Evolutionary conservation across 2,329 filamentous ascomycete genomes (phyloP).

Genomic region (Pestalotiopsis sp.): DNA sequence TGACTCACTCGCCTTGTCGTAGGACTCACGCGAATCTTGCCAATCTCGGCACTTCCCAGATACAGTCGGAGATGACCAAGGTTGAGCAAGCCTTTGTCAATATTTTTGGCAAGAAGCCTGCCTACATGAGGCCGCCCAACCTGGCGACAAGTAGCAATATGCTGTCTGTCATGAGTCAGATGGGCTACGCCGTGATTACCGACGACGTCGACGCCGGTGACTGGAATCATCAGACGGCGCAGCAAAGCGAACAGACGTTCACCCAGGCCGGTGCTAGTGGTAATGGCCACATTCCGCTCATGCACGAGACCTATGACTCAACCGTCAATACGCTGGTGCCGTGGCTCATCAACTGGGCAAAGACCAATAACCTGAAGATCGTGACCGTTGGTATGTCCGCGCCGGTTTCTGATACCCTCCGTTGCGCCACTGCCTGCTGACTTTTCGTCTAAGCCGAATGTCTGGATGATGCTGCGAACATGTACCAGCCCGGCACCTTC

Average conservation of each 20-base stretch:
- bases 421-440: not conserved
- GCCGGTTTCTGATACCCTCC: not conserved
- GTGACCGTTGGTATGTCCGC: conserved; percentile 50
- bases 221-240: conserved; percentile 56
- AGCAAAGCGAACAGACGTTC: conserved; percentile 57
- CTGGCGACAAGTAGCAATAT: conserved; percentile 48
- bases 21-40: conserved; percentile 51
- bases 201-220: conserved; percentile 65
- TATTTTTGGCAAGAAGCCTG: conserved; percentile 50
- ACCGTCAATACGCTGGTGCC: conserved; percentile 52
- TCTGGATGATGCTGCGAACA: conserved; percentile 40
- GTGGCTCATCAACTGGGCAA: conserved; percentile 54
- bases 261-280: conserved; percentile 42
- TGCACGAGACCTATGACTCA: conserved; percentile 55
- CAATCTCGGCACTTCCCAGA: conserved; percentile 37
- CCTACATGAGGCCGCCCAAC: conserved; percentile 53
- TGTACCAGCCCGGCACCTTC: conserved; percentile 43
- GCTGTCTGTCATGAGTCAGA: conserved; percentile 40
- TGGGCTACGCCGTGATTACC: conserved; percentile 64
- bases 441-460: conserved; percentile 39
- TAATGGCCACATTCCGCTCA: conserved; percentile 58
- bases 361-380: conserved; percentile 47
- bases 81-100: conserved; percentile 54
- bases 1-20: not conserved
- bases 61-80: conserved; percentile 50